Conservation (phyloP, 2,329 filamentous ascomycete genomes). For the Fusarium ambrosium region DNA sequence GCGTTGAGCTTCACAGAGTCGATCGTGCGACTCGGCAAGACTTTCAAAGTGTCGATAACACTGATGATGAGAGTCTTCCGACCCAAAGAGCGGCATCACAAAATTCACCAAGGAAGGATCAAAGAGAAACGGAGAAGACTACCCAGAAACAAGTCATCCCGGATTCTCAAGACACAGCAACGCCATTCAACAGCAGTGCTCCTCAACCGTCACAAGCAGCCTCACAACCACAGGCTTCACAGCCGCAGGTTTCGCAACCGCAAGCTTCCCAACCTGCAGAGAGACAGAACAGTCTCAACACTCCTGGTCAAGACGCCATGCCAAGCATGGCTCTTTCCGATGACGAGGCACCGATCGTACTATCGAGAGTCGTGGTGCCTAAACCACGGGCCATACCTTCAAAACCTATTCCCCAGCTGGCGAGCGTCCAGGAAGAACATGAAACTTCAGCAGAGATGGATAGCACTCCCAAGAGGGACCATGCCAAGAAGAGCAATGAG, state of each 20-base stretch:
- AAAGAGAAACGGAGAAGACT: background rate
- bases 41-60: conserved; percentile 25
- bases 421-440: background rate
- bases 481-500: background rate
- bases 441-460: background rate
- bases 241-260: background rate
- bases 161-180: conserved; percentile 48
- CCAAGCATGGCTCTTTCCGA: conserved; percentile 51
- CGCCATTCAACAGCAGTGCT: conserved; percentile 41
- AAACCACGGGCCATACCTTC: background rate
- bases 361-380: conserved; percentile 23
- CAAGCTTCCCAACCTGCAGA: background rate
- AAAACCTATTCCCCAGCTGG: background rate
- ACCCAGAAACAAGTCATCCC: conserved; percentile 35
- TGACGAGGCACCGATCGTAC: conserved; percentile 52
- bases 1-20: conserved; percentile 27
- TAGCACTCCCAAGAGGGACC: background rate
- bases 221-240: background rate
- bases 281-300: too few relatives aligned
- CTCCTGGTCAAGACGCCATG: background rate
- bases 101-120: background rate
- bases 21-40: conserved; percentile 15
- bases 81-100: background rate
- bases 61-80: background rate
- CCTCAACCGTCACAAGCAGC: conserved; percentile 18